Evolutionary conservation across 768 basidiomycete species (phyloP), one percentile per base, ranked within the genome.

Genomic region (Lyophyllum semitale): DNA sequence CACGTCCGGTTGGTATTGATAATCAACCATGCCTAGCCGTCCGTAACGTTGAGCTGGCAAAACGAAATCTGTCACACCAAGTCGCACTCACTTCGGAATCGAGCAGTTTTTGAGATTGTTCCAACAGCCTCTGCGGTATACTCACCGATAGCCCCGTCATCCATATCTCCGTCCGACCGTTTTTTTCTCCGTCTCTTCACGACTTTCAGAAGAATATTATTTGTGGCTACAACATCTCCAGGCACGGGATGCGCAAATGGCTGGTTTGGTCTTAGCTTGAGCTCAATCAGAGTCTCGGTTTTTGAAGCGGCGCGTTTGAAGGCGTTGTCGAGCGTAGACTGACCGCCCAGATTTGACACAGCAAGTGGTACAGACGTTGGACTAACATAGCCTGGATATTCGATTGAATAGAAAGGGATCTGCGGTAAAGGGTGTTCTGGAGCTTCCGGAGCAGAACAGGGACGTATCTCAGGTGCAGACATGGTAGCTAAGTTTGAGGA

Each of bases 1-100:
- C 67, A 78, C 73, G 53, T 89, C 78, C 1, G 93, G 93, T 57
- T 87, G 82, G 70, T 86, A 97, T 70, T 97, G 95, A 67, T 85
- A 97, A 69, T 98, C 96, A 35, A 87, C 91, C 91, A 98, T 93
- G 54, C 87, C 96, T 98, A 54, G 32, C 43, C n/a, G 42, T 48
- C 26, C 51, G 37, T 12, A 35, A 38, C 11, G 22, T 42, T 40
- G n/a, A 33, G 9, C 22, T n/a, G n/a, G n/a, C 9, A 32, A 56
- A 23, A 22, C 17, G 8, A 51, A 33, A 38, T 59, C 18, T 43
- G 18, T 22, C 20, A 32, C 18, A 77, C 88, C 72, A 65, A 95
- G 18, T 22, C 20, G 35, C 18, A 77, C 88, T 72, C 65, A 95
- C 96, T 88, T 72, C 95, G 82, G 74, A 98, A 98, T 50, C 96